Percentiles rank a stretch among this genome's conserved stretches.
Evolutionary conservation across 768 basidiomycete genomes (phyloP).

Genomic region (Tricholoma saponaceum): DNA sequence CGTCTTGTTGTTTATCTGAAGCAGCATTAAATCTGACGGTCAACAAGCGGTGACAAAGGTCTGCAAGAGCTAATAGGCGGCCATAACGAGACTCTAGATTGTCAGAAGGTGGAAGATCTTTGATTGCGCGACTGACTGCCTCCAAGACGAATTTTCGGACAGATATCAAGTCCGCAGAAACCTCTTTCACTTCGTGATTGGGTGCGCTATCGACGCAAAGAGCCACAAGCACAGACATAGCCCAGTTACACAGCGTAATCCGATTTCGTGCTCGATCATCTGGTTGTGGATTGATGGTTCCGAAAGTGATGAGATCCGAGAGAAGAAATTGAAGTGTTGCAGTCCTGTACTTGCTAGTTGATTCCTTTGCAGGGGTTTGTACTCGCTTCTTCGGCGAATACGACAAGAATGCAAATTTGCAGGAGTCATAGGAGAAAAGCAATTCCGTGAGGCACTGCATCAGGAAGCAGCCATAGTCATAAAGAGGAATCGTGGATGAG

Average conservation of each 20-base stretch:
- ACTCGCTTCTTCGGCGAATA: conserved; percentile 66
- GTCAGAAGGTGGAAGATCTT: conserved; percentile 63
- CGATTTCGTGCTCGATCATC: conserved; percentile 51
- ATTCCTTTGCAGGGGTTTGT: conserved; percentile 62
- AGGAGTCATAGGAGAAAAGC: conserved; percentile 86
- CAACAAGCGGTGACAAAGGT: conserved; percentile 84
- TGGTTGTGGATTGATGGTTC: conserved; percentile 62
- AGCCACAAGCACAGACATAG: conserved; percentile 86
- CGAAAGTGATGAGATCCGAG: conserved; percentile 76
- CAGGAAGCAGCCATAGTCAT: conserved; percentile 71
- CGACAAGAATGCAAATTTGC: conserved; percentile 85
- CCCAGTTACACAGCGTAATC: conserved; percentile 74
- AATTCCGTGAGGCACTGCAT: conserved; percentile 93
- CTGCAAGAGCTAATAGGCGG: conserved; percentile 79
- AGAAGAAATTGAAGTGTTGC: conserved; percentile 78
- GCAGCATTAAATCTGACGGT: conserved; percentile 66
- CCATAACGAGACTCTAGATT: conserved; percentile 78
- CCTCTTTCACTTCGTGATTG: conserved; percentile 67
- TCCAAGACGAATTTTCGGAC: conserved; percentile 93
- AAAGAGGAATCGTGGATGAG: conserved; percentile 17
- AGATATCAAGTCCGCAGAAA: conserved; percentile 73
- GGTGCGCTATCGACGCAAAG: conserved; percentile 85
- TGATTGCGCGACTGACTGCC: conserved; percentile 80
- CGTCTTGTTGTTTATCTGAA: conserved; percentile 58
- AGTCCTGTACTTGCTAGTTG: conserved; percentile 51